Evolutionary conservation across 768 basidiomycete genomes (phyloP).

Genomic region (Hypholoma sublateritium): DNA sequence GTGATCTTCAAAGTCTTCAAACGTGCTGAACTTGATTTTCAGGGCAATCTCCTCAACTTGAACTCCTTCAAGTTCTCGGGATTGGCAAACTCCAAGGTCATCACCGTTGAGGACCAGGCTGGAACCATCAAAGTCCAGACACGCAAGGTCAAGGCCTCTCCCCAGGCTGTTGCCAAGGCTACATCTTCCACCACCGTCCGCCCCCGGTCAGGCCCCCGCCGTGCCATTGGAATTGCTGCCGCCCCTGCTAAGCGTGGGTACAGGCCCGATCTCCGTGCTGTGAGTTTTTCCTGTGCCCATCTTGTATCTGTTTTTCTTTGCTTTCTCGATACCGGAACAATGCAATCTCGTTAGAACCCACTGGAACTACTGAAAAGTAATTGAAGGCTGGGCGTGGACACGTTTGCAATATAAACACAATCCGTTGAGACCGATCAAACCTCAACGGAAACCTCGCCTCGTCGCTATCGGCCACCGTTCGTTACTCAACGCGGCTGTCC

Average conservation of each 20-base stretch:
- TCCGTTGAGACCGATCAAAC: conserved; percentile 61
- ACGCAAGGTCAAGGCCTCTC: conserved; percentile 62
- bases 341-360: conserved; percentile 94
- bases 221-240: conserved; percentile 65
- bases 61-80: conserved; percentile 95
- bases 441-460: conserved; percentile 55
- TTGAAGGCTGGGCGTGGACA: conserved; percentile 94
- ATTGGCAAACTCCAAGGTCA: conserved; percentile 79
- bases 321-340: conserved; percentile 19
- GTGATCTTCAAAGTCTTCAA: background rate
- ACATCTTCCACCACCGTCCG: conserved; percentile 55
- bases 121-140: conserved; percentile 60
- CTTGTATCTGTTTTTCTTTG: conserved; percentile 14
- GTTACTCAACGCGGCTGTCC: conserved; percentile 56
- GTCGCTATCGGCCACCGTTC: conserved; percentile 81
- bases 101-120: conserved; percentile 58
- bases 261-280: conserved; percentile 75
- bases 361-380: conserved; percentile 61
- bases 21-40: conserved; percentile 13
- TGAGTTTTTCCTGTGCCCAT: conserved; percentile 38
- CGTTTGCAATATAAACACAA: conserved; percentile 76
- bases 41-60: conserved; percentile 87
- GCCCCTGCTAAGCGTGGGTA: conserved; percentile 63
- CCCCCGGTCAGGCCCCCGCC: conserved; percentile 68
- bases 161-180: conserved; percentile 48